Base-by-base conservation (phyloP, 1,284 basidiomycete genomes). In the Sanguinoderma infundibulare region DNA sequence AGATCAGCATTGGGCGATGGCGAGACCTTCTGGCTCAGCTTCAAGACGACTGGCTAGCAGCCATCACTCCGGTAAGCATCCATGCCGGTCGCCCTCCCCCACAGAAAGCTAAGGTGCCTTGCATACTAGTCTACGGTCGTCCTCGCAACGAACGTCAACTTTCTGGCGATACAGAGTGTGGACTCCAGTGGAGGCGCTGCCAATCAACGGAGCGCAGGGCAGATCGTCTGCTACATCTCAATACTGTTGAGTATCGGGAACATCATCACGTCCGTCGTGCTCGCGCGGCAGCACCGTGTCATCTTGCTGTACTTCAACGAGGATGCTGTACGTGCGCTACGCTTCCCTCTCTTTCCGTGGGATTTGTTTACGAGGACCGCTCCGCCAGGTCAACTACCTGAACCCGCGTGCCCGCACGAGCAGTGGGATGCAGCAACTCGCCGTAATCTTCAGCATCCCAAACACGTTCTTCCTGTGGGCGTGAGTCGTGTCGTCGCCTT, bases 121-220 rank as follows among this genome's bases (percentile, higher is more conserved):
- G n/a, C n/a, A n/a, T n/a, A n/a, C n/a, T n/a, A 81, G 79, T 72
- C 78, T 0, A 74, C 78, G 2, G 77, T 80, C 2, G 69, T 82
- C 8, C 62, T 81, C 53, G 75, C 74, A 53, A 42, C 53, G 15
- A 49, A 53, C 7, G 7, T 24, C 14, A 24, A 24, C 0, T 76
- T 81, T 30, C 72, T 81, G 7, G 73, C 75, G 0, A 76, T 78
- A 40, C 63, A 72, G 44, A 74, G 72, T 12, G 67, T 76, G 34
- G 72, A 74, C 53, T 64, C 61, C 1, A 51, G n/a, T 14, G 14
- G 2, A 5, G 4, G 0, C 7, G 39, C 24, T 35, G 1, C n/a
- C n/a, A n/a, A n/a, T n/a, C 1, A 4, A 17, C 8, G 10, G 42
- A 59, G 4, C 59, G 61, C 5, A 66, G 65, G 68, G 0, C 69